Percentiles rank a stretch among this genome's conserved stretches.
phyloP scores from a whole-genome alignment of 352 stramenopile genomes.

The Globisporangium lucens region DNA sequence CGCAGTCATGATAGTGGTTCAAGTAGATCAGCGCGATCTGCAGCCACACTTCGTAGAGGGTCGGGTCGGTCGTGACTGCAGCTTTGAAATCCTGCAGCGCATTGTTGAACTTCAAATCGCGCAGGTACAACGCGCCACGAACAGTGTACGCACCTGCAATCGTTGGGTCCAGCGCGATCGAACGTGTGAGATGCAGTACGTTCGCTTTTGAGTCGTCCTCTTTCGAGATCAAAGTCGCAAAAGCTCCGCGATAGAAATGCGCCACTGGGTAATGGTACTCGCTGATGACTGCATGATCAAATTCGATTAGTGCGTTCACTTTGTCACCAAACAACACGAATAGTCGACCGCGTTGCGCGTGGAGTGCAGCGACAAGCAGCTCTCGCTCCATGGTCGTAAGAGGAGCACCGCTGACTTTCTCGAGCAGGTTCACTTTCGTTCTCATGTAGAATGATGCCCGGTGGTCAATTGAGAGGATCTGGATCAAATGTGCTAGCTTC shows the following conservation, averaged over 20 bases:
- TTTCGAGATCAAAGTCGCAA: conserved; percentile 42
- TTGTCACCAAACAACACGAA: conserved; percentile 60
- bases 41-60: conserved; percentile 72
- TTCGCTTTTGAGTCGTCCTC: conserved; percentile 32
- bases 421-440: background rate
- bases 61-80: conserved; percentile 65
- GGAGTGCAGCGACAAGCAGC: conserved; percentile 50
- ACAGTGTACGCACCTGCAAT: conserved; percentile 74
- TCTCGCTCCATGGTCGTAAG: conserved; percentile 40
- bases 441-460: conserved; percentile 29
- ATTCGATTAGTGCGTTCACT: conserved; percentile 44
- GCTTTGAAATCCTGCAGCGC: conserved; percentile 82
- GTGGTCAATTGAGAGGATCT: conserved; percentile 42
- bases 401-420: conserved; percentile 4
- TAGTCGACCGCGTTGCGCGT: conserved; percentile 58
- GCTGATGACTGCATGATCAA: conserved; percentile 70
- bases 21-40: conserved; percentile 80
- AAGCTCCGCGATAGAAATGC: conserved; percentile 75
- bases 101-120: conserved; percentile 70
- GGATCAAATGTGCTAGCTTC: conserved; percentile 56
- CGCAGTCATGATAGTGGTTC: conserved; percentile 77
- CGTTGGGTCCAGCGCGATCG: conserved; percentile 66
- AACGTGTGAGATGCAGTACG: conserved; percentile 58
- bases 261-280: conserved; percentile 79
- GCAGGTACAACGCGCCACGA: conserved; percentile 61